Conservation (phyloP, 768 basidiomycete genomes). For the Suillus lakei region DNA sequence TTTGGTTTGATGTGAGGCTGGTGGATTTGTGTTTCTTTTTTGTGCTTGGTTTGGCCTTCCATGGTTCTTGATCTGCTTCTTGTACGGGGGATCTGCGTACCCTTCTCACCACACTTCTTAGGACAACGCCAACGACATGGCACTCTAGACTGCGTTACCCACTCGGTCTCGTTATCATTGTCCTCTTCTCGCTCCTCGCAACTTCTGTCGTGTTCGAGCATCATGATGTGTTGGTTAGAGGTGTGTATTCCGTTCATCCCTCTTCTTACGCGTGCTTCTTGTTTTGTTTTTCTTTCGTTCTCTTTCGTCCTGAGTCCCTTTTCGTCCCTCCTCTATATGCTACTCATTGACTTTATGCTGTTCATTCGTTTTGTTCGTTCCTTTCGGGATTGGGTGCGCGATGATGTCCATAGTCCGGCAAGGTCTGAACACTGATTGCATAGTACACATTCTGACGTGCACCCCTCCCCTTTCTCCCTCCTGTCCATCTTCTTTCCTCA, state of each 20-base stretch:
- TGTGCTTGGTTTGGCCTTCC: neutral
- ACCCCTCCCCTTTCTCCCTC: neutral
- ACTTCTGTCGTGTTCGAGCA: slow-evolving; percentile 66
- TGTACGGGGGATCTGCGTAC: neutral
- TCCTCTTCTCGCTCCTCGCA: slow-evolving; percentile 58
- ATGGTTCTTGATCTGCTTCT: neutral
- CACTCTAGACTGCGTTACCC: slow-evolving; percentile 70
- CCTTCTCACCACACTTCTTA: neutral
- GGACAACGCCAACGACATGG: no score
- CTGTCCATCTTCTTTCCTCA: no score
- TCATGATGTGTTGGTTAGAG: slow-evolving; percentile 64
- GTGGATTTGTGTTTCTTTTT: neutral
- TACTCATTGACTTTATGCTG: no score
- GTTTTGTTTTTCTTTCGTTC: no score
- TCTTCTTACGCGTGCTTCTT: neutral
- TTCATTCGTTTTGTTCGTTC: neutral
- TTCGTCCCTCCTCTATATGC: no score
- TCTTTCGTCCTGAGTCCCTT: no score
- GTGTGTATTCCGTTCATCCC: slow-evolving; percentile 44
- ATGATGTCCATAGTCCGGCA: neutral
- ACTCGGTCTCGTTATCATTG: slow-evolving; percentile 54
- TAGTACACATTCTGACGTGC: neutral
- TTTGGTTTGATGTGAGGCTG: neutral
- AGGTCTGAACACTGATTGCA: neutral
- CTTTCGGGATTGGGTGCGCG: neutral